These are phyloP conservation scores for Podaxis sp. DNA, from an alignment of 768 basidiomycete species.

Conservation along the genomic window DNA sequence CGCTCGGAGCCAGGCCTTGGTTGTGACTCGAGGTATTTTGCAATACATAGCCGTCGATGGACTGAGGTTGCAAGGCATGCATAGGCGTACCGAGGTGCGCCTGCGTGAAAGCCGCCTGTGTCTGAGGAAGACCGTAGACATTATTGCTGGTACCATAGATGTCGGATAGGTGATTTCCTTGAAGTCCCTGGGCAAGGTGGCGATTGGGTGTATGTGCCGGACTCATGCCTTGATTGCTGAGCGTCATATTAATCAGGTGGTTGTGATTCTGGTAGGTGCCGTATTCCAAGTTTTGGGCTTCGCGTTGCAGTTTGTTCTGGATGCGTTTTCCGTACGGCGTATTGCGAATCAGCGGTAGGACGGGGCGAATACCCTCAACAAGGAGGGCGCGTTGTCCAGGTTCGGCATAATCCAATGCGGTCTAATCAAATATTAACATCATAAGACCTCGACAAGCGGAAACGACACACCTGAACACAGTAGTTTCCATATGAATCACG, in stretches of 20 bases:
- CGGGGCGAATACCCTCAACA: constrained; percentile 97
- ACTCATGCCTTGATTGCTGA: constrained; percentile 57
- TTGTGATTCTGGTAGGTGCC: constrained; percentile 61
- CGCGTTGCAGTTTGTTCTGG: constrained; percentile 96
- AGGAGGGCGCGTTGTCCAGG: constrained; percentile 89
- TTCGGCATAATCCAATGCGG: constrained; percentile 96
- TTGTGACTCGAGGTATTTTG: constrained; percentile 72
- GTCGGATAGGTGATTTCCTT: constrained; percentile 56
- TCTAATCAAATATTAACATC: constrained; percentile 45
- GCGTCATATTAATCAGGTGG: constrained; percentile 55
- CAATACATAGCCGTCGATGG: constrained; percentile 81
- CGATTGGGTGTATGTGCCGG: constrained; percentile 46
- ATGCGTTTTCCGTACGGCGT: constrained; percentile 99
- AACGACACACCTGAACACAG: constrained; percentile 73
- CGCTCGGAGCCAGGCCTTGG: constrained; percentile 58
- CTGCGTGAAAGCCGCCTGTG: constrained; percentile 58
- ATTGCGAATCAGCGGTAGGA: constrained; percentile 96
- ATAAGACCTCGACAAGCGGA: background rate
- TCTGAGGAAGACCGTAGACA: constrained; percentile 58
- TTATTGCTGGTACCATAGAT: constrained; percentile 64
- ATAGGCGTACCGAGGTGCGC: constrained; percentile 53
- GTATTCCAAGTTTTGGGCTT: constrained; percentile 74
- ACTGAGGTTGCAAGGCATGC: constrained; percentile 64
- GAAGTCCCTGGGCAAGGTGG: constrained; percentile 55
- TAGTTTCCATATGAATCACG: constrained; percentile 97